These are phyloP conservation scores for Liquidambar formosana DNA, from an alignment of 164 flowering plant species.

Conservation along the genomic window DNA sequence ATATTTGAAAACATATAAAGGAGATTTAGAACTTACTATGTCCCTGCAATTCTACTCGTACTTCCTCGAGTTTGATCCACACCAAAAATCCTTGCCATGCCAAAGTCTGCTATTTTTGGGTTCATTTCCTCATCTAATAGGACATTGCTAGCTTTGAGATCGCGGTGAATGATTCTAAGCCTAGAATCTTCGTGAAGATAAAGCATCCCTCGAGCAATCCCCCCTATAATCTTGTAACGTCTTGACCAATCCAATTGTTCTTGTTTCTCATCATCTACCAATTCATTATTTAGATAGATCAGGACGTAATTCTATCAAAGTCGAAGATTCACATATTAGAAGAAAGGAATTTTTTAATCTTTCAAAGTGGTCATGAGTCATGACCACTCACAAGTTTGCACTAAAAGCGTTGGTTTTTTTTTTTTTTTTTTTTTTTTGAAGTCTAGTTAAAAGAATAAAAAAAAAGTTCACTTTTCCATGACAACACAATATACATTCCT, in stretches of 20 bases:
- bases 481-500: background rate
- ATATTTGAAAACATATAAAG: too few relatives aligned
- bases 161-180: background rate
- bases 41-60: background rate
- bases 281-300: too few relatives aligned
- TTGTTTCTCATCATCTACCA: background rate
- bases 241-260: background rate
- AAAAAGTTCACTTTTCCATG: too few relatives aligned
- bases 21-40: background rate
- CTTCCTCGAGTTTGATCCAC: background rate
- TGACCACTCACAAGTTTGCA: too few relatives aligned
- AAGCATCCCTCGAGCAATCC: background rate
- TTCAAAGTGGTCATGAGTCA: too few relatives aligned
- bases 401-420: too few relatives aligned
- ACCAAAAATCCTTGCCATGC: background rate
- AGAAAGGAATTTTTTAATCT: too few relatives aligned
- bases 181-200: background rate
- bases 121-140: background rate
- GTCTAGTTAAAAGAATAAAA: too few relatives aligned
- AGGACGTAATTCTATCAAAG: too few relatives aligned
- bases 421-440: too few relatives aligned
- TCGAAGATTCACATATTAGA: too few relatives aligned
- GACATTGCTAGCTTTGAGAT: background rate
- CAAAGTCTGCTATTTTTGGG: slow-evolving; percentile 8
- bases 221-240: background rate